Conservation (phyloP, 305 asterid genomes). For the Solanum hybrid region DNA sequence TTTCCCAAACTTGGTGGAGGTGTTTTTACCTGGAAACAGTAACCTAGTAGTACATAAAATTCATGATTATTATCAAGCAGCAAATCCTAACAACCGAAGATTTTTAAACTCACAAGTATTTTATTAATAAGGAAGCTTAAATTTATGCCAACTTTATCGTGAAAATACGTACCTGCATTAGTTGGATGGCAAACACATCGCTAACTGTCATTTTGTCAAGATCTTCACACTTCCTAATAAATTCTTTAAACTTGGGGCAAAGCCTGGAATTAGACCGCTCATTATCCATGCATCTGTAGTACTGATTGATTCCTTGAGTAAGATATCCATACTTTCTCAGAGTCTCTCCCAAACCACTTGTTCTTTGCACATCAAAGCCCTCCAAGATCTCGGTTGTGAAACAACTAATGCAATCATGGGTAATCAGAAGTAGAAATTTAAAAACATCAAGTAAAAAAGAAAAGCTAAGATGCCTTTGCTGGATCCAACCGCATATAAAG, state of each 20-base stretch:
- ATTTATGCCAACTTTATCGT: neutral
- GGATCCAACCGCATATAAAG: neutral
- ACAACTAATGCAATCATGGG: slow-evolving; percentile 48
- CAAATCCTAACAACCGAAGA: neutral
- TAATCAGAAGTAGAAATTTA: neutral
- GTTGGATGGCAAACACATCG: slow-evolving; percentile 88
- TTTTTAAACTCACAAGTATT: neutral
- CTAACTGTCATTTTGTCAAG: slow-evolving; percentile 76
- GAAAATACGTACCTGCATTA: slow-evolving; percentile 65
- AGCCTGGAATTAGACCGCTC: slow-evolving; percentile 29
- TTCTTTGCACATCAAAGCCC: slow-evolving; percentile 93
- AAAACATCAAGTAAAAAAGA: slow-evolving; percentile 8
- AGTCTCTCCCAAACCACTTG: slow-evolving; percentile 76
- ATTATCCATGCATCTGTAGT: slow-evolving; percentile 48
- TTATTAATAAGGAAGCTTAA: neutral
- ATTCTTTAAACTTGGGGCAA: slow-evolving; percentile 55
- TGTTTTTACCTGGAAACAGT: neutral
- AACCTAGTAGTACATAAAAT: neutral
- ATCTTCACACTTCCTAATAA: slow-evolving; percentile 68
- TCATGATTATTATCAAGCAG: neutral
- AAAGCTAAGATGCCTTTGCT: neutral
- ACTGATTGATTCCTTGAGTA: slow-evolving; percentile 67
- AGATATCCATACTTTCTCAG: slow-evolving; percentile 71
- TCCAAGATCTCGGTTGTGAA: slow-evolving; percentile 96
- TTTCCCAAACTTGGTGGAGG: neutral